phyloP scores from a whole-genome alignment of 805 yeast species.

The Yamadazyma takamatsuzukensis region DNA sequence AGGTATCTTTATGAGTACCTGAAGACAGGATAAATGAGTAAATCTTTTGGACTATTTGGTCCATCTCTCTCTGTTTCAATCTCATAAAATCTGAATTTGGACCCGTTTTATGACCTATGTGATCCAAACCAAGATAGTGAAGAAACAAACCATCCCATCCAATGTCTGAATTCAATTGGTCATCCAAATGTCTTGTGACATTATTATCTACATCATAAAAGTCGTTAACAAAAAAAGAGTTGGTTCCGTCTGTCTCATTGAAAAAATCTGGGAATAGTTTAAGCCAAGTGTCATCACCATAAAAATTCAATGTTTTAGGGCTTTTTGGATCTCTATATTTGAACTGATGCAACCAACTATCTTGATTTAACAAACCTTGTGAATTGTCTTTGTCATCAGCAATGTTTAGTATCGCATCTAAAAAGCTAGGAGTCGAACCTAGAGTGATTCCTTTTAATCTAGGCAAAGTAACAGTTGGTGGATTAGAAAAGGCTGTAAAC shows the following conservation, averaged over 20 bases:
- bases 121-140: constrained; percentile 93
- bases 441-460: constrained; percentile 90
- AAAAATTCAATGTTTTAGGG: constrained; percentile 62
- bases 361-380: constrained; percentile 67
- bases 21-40: constrained; percentile 28
- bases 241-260: constrained; percentile 73
- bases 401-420: constrained; percentile 90
- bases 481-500: constrained; percentile 86
- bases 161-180: constrained; percentile 42
- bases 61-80: constrained; percentile 84
- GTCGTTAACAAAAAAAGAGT: constrained; percentile 92
- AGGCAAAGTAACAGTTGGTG: constrained; percentile 96
- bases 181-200: constrained; percentile 81
- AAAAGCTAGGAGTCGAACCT: constrained; percentile 89
- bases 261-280: constrained; percentile 67
- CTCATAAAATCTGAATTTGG: constrained; percentile 79
- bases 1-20: constrained; percentile 36
- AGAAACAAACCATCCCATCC: constrained; percentile 84
- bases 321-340: constrained; percentile 12
- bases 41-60: constrained; percentile 52
- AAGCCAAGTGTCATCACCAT: constrained; percentile 98
- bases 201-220: constrained; percentile 91
- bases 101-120: constrained; percentile 97
- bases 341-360: constrained; percentile 84
- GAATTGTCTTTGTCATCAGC: constrained; percentile 83